Evolutionary conservation across 768 basidiomycete genomes (phyloP).

Genomic region (Collybiopsis luxurians): DNA sequence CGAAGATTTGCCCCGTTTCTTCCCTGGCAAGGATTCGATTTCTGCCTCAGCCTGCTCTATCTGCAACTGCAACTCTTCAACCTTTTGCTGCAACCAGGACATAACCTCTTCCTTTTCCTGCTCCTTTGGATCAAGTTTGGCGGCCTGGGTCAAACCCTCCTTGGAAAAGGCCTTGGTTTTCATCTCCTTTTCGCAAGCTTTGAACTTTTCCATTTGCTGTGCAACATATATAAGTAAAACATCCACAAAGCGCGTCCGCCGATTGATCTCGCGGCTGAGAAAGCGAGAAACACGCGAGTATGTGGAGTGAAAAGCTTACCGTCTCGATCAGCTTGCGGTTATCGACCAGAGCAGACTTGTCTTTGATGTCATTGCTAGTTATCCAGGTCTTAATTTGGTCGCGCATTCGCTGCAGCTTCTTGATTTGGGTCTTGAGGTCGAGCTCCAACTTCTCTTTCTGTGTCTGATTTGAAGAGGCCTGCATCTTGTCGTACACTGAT

Average conservation of each 20-base stretch:
- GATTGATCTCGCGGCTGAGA: constrained; percentile 19
- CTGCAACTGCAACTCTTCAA: constrained; percentile 91
- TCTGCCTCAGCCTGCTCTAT: constrained; percentile 95
- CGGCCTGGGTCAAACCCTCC: constrained; percentile 92
- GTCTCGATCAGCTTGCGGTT: constrained; percentile 97
- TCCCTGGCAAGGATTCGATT: constrained; percentile 80
- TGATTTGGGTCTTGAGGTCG: constrained; percentile 97
- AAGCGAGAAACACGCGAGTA: constrained; percentile 16
- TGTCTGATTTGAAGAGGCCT: constrained; percentile 90
- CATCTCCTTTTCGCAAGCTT: constrained; percentile 99
- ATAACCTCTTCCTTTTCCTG: constrained; percentile 93
- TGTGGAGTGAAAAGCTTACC: constrained; percentile 49
- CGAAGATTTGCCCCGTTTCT: constrained; percentile 79
- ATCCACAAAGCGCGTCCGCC: background rate
- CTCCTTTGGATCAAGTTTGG: constrained; percentile 94
- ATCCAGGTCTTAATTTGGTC: constrained; percentile 97
- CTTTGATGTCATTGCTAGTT: constrained; percentile 97
- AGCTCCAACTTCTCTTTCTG: constrained; percentile 98
- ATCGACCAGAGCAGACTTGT: constrained; percentile 89
- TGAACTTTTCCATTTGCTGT: constrained; percentile 99
- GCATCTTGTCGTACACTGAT: constrained; percentile 98
- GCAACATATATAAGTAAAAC: background rate
- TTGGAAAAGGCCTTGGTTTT: constrained; percentile 99
- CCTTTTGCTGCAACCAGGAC: constrained; percentile 82
- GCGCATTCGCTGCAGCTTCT: constrained; percentile 82